phyloP scores from a whole-genome alignment of 2,329 filamentous ascomycete species.

The Drechslerella coelobrocha region DNA sequence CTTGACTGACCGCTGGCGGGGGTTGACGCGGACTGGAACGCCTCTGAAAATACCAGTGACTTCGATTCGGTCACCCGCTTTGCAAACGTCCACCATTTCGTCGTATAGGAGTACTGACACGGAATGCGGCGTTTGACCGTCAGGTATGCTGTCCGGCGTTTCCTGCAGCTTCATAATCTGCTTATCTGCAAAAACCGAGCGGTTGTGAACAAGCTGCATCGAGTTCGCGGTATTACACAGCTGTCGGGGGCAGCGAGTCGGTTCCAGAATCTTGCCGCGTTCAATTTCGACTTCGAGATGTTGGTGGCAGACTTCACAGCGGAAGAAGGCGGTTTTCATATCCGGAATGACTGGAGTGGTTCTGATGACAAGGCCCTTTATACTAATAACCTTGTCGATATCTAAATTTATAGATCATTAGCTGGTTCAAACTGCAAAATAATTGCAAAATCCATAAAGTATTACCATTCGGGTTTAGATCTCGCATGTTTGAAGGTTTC shows the following conservation, averaged over 20 bases:
- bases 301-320: slow-evolving; percentile 90
- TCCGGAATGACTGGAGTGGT: slow-evolving; percentile 96
- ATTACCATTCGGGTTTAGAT: slow-evolving; percentile 82
- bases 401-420: slow-evolving; percentile 64
- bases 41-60: slow-evolving; percentile 97
- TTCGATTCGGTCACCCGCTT: slow-evolving; percentile 93
- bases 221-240: slow-evolving; percentile 87
- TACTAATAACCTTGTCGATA: slow-evolving; percentile 92
- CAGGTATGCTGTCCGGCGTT: slow-evolving; percentile 90
- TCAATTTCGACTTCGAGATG: slow-evolving; percentile 90
- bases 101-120: slow-evolving; percentile 97
- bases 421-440: not conserved
- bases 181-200: slow-evolving; percentile 93
- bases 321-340: slow-evolving; percentile 96
- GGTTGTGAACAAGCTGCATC: slow-evolving; percentile 98
- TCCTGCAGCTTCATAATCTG: slow-evolving; percentile 99
- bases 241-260: slow-evolving; percentile 79
- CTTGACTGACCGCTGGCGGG: slow-evolving; percentile 88
- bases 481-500: slow-evolving; percentile 84
- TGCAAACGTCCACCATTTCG: slow-evolving; percentile 95
- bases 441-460: not conserved
- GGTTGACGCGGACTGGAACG: slow-evolving; percentile 91
- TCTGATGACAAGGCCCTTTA: slow-evolving; percentile 95
- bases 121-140: slow-evolving; percentile 95
- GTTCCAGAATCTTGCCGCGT: slow-evolving; percentile 93